Conservation (phyloP, 2,329 filamentous ascomycete species). For the Nemania serpens region DNA sequence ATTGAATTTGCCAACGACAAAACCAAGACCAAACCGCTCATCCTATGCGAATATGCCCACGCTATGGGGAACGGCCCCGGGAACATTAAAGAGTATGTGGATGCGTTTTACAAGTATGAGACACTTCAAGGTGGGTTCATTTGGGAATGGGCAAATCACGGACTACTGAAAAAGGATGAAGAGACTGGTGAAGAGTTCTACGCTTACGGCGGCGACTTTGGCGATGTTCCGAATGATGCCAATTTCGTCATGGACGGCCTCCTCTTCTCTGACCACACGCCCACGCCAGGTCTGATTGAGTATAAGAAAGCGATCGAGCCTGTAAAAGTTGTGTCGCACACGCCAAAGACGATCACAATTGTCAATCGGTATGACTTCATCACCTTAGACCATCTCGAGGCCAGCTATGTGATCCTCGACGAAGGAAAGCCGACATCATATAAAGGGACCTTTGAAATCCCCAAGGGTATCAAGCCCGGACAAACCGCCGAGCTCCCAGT, state of each 20-base stretch:
- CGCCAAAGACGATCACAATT: constrained; percentile 38
- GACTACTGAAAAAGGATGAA: constrained; percentile 50
- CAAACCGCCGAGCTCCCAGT: constrained; percentile 35
- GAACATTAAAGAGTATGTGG: constrained; percentile 66
- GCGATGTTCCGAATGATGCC: constrained; percentile 59
- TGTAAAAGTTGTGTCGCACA: constrained; percentile 48
- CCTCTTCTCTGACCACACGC: constrained; percentile 52
- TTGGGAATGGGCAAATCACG: constrained; percentile 65
- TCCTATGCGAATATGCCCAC: constrained; percentile 56
- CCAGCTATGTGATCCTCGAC: constrained; percentile 38
- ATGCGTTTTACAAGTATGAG: constrained; percentile 62
- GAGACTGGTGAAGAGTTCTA: constrained; percentile 52
- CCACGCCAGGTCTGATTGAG: constrained; percentile 49
- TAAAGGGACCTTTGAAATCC: constrained; percentile 35
- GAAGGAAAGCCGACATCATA: constrained; percentile 35
- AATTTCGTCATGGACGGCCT: constrained; percentile 60
- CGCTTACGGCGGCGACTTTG: constrained; percentile 48
- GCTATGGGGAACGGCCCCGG: constrained; percentile 74
- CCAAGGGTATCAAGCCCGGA: constrained; percentile 34
- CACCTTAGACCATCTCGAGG: constrained; percentile 46
- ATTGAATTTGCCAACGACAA: constrained; percentile 44
- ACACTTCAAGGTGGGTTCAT: constrained; percentile 65
- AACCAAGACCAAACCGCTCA: constrained; percentile 53
- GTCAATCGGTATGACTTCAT: constrained; percentile 50
- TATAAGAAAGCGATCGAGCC: constrained; percentile 55